Base-by-base conservation (phyloP, 306 rosid genomes). In the Ceratonia siliqua region DNA sequence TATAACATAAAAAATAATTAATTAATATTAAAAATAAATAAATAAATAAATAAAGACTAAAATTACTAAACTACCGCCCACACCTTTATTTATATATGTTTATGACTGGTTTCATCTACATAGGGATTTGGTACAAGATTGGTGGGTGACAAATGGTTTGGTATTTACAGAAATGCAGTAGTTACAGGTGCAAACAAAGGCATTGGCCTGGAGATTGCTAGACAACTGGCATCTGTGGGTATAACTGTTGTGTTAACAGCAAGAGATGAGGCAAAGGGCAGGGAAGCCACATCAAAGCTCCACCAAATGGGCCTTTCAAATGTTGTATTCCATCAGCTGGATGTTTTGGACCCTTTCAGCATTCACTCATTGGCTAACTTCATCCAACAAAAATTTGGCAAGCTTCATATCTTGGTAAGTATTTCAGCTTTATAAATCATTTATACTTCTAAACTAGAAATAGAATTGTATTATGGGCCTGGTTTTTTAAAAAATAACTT, bases 101-200 rank as follows among this genome's bases (percentile, higher is more conserved):
- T n/a, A n/a, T n/a, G n/a, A n/a, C n/a, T n/a, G n/a, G n/a, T n/a
- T n/a, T n/a, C n/a, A n/a, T n/a, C n/a, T n/a, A n/a, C n/a, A n/a
- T n/a, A n/a, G n/a, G n/a, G n/a, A n/a, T n/a, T n/a, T n/a, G n/a
- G n/a, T n/a, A n/a, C n/a, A n/a, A 11, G 3, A 6, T 5, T 25
- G 11, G 30, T 36, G 20, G 20, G 5, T 43, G 55, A 27, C 54
- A 52, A 30, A 61, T n/a, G 35, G 57, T 10, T 3, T 36, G 28
- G 24, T 17, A 4, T 5, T 39, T 15, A 14, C 28, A 85, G 89
- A 80, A 74, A 24, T 30, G 91, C 85, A 2, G 89, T 87, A 65
- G 85, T 87, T 9, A 85, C 89, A 0, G 91, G 91, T 5, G 85
- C 84, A 59, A 87, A 85, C 79, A 87, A 80, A 79, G 91, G 89